Evolutionary conservation across 768 basidiomycete species (phyloP), one percentile per base, ranked within the genome.

Genomic region (Suillus subluteus): DNA sequence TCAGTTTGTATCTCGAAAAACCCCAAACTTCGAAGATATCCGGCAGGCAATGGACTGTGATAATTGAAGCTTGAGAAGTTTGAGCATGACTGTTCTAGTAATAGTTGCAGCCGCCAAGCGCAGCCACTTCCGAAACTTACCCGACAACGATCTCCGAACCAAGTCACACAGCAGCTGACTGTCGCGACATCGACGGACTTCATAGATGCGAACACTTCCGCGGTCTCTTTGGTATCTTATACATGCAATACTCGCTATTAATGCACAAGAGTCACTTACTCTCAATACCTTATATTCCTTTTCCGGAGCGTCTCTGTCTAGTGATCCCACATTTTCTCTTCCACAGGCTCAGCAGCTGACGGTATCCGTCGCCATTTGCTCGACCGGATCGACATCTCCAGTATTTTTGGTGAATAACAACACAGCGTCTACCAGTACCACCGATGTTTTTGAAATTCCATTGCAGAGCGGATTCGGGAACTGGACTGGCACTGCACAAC

Each of bases 401-500:
- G 81, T 83, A 18, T 88, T 92, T 69, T 87, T 90, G 67, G 71
- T 93, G 4, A 84, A 86, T 0, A 91, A 89, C 69, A 43, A 32
- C 30, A 61, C 59, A 21, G 18, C 41, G 18, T 61, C 41, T 43
- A 43, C 59, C n/a, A 79, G 77, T 64, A 80, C 79, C 12, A 65
- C 69, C 1, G 79, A 82, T 70, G 80, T 82, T 7, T 81, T 77
- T 63, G 86, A 90, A 72, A 84, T 91, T 21, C 63, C 59, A 0
- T 63, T 89, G 41, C 64, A 74, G 11, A 71, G 82, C 54, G 91
- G 90, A 2, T 74, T 76, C 21, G 90, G 88, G 5, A 77, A 68
- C 38, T 89, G 87, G 83, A 82, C 79, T 0, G 86, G 87, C 0
- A 32, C 69, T 18, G 81, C 86, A 52, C 67, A 73, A 0, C 70